Base-by-base conservation (phyloP, 208 protist species). In the Herpetomonas muscarum region DNA sequence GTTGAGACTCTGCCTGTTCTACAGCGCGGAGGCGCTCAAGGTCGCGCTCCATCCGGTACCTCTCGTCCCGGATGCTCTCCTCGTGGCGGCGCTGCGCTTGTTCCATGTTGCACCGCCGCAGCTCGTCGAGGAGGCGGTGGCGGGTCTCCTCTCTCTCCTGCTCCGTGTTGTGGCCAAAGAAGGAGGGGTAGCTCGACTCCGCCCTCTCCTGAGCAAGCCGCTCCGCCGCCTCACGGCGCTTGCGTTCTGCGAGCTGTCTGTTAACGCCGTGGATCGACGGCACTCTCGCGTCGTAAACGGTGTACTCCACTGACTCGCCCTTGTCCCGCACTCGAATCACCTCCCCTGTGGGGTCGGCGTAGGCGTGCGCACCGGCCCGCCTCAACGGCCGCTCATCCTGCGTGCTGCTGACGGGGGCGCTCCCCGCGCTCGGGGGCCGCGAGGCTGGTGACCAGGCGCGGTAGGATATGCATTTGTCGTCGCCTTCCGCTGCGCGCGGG, bases 241-340 rank as follows among this genome's bases (percentile, higher is more conserved):
- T 73, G n/a, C 55, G 46, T 53, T 88, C 70, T 26, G 76, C 73
- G 36, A 92, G 55, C 50, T 75, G 72, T 61, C 71, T 67, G 67
- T 92, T 86, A n/a, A 79, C 55, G 12, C 73, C 85, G 32, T 74
- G 55, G 55, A 86, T 76, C 2, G 75, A 88, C 6, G 80, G 79
- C 19, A 83, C 49, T 39, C 70, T 83, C 44, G 81, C 55, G 51
- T 86, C 79, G 65, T 83, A 88, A n/a, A 87, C 71, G n/a, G 79
- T 54, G 34, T 79, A 87, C 61, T 87, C 70, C 22, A 74, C 72
- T 46, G 75, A 50, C 10, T 55, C 55, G 1, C 64, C 55, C 51
- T 74, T 46, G n/a, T 75, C 70, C 4, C 44, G 55, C 24, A 62
- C 64, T 6, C 69, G 42, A 19, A 90, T 28, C 31, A 90, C 79